Evolutionary conservation across 495 filamentous ascomycete genomes (phyloP), one percentile per base, ranked within the genome.

Genomic region (Cairneyella variabilis): DNA sequence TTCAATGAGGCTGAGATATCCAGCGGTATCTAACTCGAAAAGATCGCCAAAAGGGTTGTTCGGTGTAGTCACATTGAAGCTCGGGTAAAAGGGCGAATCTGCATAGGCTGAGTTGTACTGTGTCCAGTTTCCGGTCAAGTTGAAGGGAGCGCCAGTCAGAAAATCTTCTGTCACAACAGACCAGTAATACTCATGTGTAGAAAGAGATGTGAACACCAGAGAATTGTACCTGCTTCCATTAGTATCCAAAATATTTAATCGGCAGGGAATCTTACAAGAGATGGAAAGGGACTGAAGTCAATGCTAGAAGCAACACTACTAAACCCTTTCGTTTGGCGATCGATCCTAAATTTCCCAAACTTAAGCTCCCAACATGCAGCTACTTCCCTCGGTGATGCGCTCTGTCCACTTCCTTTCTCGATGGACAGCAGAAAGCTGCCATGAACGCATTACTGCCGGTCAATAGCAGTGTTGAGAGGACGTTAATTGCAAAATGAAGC

Each of bases 381-480:
- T 7, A 42, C 22, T 18, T 52, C n/a, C 49, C 38, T 21, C 38
- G 21, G 11, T 16, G 4, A 52, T 52, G 49, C 3, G 49, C 49
- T 10, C 20, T 30, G 22, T 52, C 49, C 10, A 52, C 27, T 25
- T 52, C 49, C 14, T 18, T 10, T 14, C 49, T 26, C 4, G 36
- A 42, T 2, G 49, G 49, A 18, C 22, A 28, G 4, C 28, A 28
- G 22, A 42, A 52, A 6, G 49, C 49, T 10, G 49, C 38, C 49
- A 52, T 52, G 49, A 52, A 52, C 16, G 49, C 37, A 52, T 52
- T 52, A 25, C 49, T 52, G 12, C 49, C 49, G 3, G 49, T 40
- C 12, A 52, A 26, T n/a, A 52, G 23, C 9, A 52, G 25, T 20
- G 49, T 52, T 2, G 49, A 52, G 2, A 52, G n/a, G 21, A 52